Evolutionary conservation across 2,329 filamentous ascomycete species (phyloP), one percentile per base, ranked within the genome.

Genomic region (Neopestalotiopsis sp.): DNA sequence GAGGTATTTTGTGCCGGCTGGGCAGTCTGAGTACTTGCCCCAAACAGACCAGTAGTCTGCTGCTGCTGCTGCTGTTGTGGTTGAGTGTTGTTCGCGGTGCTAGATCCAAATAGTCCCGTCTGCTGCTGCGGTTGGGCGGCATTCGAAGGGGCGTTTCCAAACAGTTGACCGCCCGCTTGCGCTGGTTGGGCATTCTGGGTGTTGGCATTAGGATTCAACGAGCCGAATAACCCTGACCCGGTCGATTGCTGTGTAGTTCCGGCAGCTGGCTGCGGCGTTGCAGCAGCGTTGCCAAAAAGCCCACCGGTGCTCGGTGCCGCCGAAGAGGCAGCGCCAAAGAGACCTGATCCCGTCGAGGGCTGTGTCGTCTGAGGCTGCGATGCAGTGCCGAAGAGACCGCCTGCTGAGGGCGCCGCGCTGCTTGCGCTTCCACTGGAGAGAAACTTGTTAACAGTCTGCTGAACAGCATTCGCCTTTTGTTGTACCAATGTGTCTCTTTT

Each of bases 391-490:
- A 80, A 80, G 56, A 80, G 64, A 67, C 77, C 74, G 7, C 75
- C 75, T n/a, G 74, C 72, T 42, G 79, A 77, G 67, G 78, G 74
- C 63, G 79, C 71, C 70, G 80, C 79, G 68, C 71, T 74, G 42
- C 42, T 67, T 42, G 60, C 30, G 20, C 66, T 58, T 72, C 28
- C 62, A 62, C 63, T 49, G 24, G 24, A 10, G 24, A 59, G 12
- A 7, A 13, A 9, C 4, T 17, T 28, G 24, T 34, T 34, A 34
- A 17, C 30, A 59, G 10, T 30, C 24, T 30, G 17, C 49, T 58
- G 30, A 38, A 32, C 14, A 14, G 49, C 24, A 38, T 14, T 20
- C 65, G 17, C 17, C n/a, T 52, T 20, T 28, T 28, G 24, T 28
- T 28, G 24, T 28, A 28, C 24, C 20, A n/a, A 9, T 52, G 17